Percentiles rank a stretch among this genome's conserved stretches.
Conservation (phyloP, 2,329 filamentous ascomycete genomes). For the Macrophomina tecta region DNA sequence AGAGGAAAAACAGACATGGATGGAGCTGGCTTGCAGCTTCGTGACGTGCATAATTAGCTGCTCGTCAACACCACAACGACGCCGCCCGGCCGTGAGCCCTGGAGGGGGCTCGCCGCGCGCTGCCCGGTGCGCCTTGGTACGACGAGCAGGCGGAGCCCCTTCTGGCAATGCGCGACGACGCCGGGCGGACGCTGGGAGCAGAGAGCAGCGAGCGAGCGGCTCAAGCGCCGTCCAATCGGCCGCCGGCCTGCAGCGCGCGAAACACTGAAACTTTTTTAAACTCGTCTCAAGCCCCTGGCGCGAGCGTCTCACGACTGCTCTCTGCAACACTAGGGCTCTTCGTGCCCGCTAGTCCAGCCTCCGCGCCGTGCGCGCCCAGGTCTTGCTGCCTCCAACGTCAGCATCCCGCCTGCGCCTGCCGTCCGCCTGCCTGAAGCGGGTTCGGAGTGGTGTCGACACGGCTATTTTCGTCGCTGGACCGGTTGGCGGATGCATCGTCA, state of each 20-base stretch:
- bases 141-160: constrained; percentile 15
- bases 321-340: constrained; percentile 25
- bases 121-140: constrained; percentile 24
- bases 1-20: constrained; percentile 29
- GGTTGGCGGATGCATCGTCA: neutral
- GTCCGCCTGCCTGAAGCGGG: constrained; percentile 17
- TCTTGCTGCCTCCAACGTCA: constrained; percentile 16
- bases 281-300: constrained; percentile 27
- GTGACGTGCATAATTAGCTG: constrained; percentile 27
- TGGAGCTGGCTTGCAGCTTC: constrained; percentile 27
- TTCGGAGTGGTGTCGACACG: neutral
- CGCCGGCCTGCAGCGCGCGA: constrained; percentile 14
- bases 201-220: constrained; percentile 25
- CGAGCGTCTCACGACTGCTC: constrained; percentile 23
- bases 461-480: constrained; percentile 13
- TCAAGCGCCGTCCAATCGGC: constrained; percentile 26
- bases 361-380: constrained; percentile 18
- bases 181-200: constrained; percentile 13
- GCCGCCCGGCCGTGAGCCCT: neutral
- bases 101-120: constrained; percentile 7
- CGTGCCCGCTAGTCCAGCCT: constrained; percentile 28
- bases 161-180: constrained; percentile 26
- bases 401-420: constrained; percentile 11
- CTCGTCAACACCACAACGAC: constrained; percentile 27
- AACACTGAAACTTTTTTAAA: constrained; percentile 27